Base-by-base conservation (phyloP, 2,329 filamentous ascomycete species). In the Cercospora berteroae region DNA sequence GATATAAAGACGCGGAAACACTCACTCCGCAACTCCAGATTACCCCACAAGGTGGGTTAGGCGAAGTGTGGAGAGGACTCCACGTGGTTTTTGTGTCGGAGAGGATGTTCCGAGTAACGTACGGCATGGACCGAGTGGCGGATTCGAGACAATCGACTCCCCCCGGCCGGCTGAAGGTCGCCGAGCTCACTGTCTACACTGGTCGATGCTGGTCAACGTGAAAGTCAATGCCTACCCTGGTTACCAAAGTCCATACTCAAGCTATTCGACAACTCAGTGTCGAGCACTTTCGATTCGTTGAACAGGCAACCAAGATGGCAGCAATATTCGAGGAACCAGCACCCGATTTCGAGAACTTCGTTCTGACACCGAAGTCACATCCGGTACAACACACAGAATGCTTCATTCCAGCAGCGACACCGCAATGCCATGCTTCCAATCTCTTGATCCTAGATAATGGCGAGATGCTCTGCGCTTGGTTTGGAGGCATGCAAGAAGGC, bases 381-480 rank as follows among this genome's bases (percentile, higher is more conserved):
- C 67, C 67, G 9, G 42, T 69, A 23, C 67, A 31, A 9, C 64
- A 67, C 23, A 57, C 60, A 42, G 65, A 60, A 63, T 67, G 67
- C 61, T 69, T 69, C 16, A 44, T 66, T 23, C 64, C 64, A 23
- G n/a, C 66, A n/a, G 55, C 36, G n/a, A 70, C 68, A 60, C 60
- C 67, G 3, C 68, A 70, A 62, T 70, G 68, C 20, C 68, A 70
- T 52, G 68, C 68, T 12, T 70, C 68, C 1, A 70, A 70, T n/a
- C 58, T 70, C 10, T 52, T 69, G 25, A 65, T 70, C n/a, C 33
- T 68, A 3, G 63, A 63, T 39, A 64, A 67, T 39, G 68, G 68
- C 39, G 67, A 70, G n/a, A 62, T 70, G 63, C 68, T 70, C n/a
- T 70, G 68, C 50, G 68, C 63, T 9, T 70, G 68, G 68, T 70